Conservation (phyloP, 2,329 filamentous ascomycete species). For the Fusarium buxicola region DNA sequence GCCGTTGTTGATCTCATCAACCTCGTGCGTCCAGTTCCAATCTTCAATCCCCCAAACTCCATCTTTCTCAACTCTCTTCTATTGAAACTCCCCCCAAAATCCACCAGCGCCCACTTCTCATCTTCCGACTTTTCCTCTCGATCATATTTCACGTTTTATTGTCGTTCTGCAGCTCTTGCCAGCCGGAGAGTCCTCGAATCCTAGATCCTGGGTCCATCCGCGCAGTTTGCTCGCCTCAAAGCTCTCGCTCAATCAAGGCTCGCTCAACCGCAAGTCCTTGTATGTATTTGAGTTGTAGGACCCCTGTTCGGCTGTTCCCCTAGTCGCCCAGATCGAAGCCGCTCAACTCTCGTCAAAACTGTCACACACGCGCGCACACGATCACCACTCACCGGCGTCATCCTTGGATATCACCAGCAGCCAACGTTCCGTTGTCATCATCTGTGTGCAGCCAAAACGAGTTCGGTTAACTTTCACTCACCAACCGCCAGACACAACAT, state of each 20-base stretch:
- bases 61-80: conserved; percentile 5
- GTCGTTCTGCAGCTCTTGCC: conserved; percentile 1
- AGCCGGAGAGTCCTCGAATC: conserved; percentile 5
- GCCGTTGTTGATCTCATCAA: conserved; percentile 24
- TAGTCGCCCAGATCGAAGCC: conserved; percentile 37
- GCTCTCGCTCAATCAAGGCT: conserved; percentile 17
- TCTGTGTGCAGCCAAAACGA: conserved; percentile 25
- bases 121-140: conserved; percentile 5
- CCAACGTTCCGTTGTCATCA: conserved; percentile 25
- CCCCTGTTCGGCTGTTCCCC: conserved; percentile 32
- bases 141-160: background rate
- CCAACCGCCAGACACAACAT: conserved; percentile 34
- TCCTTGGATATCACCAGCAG: conserved; percentile 23
- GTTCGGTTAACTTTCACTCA: conserved; percentile 15
- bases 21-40: conserved; percentile 9
- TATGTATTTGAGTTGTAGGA: conserved; percentile 16
- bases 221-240: conserved; percentile 10
- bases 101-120: background rate
- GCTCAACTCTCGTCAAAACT: conserved; percentile 29
- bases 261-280: conserved; percentile 20
- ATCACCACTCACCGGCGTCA: conserved; percentile 31
- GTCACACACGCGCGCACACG: conserved; percentile 35
- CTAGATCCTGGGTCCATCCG: conserved; percentile 20
- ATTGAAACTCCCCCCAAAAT: background rate
- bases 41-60: conserved; percentile 11